Evolutionary conservation across 2,329 filamentous ascomycete species (phyloP).

Genomic region (Colletotrichum incanum): DNA sequence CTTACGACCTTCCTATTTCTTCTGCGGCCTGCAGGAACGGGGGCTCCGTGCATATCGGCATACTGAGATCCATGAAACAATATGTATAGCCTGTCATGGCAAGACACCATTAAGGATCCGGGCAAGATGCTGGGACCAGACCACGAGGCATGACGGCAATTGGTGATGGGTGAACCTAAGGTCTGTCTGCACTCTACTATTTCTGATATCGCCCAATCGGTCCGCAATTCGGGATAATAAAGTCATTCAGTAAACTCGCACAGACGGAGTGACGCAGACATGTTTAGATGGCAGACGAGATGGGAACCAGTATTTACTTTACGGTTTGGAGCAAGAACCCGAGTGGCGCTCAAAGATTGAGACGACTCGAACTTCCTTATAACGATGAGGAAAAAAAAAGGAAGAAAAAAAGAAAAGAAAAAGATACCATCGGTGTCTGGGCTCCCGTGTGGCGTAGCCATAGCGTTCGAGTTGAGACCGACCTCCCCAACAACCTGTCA

Average conservation of each 20-base stretch:
- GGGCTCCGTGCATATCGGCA: neutral
- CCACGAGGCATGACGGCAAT: neutral
- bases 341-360: neutral
- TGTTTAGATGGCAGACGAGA: neutral
- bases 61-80: neutral
- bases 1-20: conserved; percentile 23
- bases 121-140: neutral
- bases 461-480: conserved; percentile 11
- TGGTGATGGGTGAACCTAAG: neutral
- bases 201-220: neutral
- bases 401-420: too few relatives aligned
- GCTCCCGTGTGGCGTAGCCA: neutral
- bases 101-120: neutral
- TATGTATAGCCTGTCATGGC: neutral
- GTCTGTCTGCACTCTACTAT: neutral
- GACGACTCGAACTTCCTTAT: neutral
- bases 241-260: neutral
- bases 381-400: too few relatives aligned
- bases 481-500: conserved; percentile 8
- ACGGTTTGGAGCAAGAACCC: neutral
- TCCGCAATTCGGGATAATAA: neutral
- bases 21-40: conserved; percentile 14
- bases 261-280: neutral
- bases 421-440: neutral
- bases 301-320: neutral